These are phyloP conservation scores for Talaromyces piceae DNA, from an alignment of 2,329 filamentous ascomycete species.

Conservation along the genomic window DNA sequence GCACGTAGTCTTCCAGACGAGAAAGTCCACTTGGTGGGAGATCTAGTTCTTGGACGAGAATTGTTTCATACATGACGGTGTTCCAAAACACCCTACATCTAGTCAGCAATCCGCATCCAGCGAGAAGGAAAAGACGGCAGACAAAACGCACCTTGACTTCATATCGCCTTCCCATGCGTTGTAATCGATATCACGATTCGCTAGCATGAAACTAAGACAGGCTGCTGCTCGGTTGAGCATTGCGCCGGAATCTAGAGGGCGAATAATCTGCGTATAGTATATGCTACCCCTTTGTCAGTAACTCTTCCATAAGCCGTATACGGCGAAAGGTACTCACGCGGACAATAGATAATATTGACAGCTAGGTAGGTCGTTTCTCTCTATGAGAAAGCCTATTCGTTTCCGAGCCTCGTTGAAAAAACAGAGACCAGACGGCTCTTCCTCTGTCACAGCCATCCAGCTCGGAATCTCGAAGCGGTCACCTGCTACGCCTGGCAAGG, in stretches of 20 bases:
- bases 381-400: constrained; percentile 46
- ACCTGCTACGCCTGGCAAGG: constrained; percentile 31
- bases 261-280: constrained; percentile 46
- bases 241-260: constrained; percentile 48
- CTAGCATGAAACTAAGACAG: constrained; percentile 43
- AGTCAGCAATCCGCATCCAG: not conserved
- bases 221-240: constrained; percentile 47
- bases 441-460: constrained; percentile 31
- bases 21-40: constrained; percentile 45
- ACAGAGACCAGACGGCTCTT: constrained; percentile 40
- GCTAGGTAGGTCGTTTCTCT: constrained; percentile 43
- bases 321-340: constrained; percentile 25
- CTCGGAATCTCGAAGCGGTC: constrained; percentile 30
- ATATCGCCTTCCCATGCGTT: constrained; percentile 50
- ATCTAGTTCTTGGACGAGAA: constrained; percentile 48
- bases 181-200: constrained; percentile 38
- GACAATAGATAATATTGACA: constrained; percentile 48
- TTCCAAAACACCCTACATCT: constrained; percentile 45
- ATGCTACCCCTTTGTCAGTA: constrained; percentile 18
- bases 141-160: constrained; percentile 33
- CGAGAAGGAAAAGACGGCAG: too few relatives aligned
- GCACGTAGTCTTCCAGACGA: constrained; percentile 46
- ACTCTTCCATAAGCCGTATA: not conserved
- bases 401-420: constrained; percentile 50
- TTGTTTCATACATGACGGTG: constrained; percentile 49